Evolutionary conservation across 176 grass and related monocot species (phyloP), one percentile per base, ranked within the genome.

Genomic region (Alloteropsis semialata): DNA sequence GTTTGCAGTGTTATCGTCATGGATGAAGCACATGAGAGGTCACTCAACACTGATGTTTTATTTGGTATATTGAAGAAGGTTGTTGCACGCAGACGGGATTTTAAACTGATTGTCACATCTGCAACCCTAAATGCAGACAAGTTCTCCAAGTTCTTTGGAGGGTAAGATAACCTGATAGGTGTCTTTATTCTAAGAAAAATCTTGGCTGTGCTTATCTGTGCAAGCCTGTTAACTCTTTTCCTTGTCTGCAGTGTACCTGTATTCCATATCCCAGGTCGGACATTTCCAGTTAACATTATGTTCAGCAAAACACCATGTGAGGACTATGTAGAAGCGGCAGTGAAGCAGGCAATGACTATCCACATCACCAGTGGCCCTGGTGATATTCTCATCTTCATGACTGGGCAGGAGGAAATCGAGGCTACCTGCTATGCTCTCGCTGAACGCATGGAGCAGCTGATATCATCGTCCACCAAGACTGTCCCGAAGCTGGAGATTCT

Each of bases 1-100:
- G 84, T 76, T 84, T 84, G 67, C 80, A 98, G 93, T 72, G 87
- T 98, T 72, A 45, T 98, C 32, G 94, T 98, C 69, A 98, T 98
- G 96, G 96, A 98, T 86, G 92, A 98, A 88, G 96, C 96, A 74
- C 96, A 98, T 84, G 96, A 98, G 78, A 93, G 96, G 79, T 92
- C 93, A 16, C 88, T 96, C 36, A 90, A 86, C 69, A 96, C 93
- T 46, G 93, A 96, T 91, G 93, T 96, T 69, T 88, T 96, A 49
- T 96, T 96, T 82, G 93, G 93, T 63, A 92, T 93, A 91, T 82
- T 96, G 68, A 96, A 96, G 69, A 92, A 96, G 83, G 90, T 96
- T 63, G 90, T 93, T 86, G 88, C 90, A 69, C 85, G 90, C 7
- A 77, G 93, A 84, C 76, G 88, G 1, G 93, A 96, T 75, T 92